These are phyloP conservation scores for Sordariomycetes sp. DNA, from an alignment of 2,329 filamentous ascomycete genomes.

Conservation along the genomic window DNA sequence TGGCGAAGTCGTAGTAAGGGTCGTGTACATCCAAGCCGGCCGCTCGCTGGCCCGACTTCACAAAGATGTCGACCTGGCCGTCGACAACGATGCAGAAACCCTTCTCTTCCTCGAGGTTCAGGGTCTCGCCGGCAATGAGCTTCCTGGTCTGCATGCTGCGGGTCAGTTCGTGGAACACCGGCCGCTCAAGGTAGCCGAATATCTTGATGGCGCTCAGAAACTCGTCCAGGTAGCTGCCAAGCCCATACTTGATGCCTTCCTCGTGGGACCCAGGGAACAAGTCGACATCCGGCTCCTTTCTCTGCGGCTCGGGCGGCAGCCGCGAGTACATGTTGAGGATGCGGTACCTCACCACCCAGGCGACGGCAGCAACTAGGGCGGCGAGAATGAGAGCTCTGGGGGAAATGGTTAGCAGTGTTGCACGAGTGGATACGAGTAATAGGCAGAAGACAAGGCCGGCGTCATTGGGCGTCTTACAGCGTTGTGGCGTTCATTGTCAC, in stretches of 20 bases:
- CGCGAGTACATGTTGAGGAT: conserved; percentile 96
- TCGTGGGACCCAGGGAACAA: conserved; percentile 91
- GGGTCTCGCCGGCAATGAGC: conserved; percentile 88
- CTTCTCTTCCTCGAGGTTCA: conserved; percentile 93
- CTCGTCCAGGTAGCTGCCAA: conserved; percentile 95
- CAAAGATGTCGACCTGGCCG: conserved; percentile 92
- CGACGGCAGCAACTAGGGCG: conserved; percentile 70
- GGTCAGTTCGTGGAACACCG: conserved; percentile 95
- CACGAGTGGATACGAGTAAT: neutral
- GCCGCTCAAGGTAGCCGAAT: conserved; percentile 91
- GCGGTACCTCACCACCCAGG: conserved; percentile 90
- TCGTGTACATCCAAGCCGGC: conserved; percentile 10
- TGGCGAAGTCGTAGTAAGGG: conserved; percentile 27
- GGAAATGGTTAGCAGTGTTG: conserved; percentile 8
- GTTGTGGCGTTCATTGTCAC: conserved; percentile 99
- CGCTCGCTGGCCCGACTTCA: conserved; percentile 63
- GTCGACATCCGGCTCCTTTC: conserved; percentile 92
- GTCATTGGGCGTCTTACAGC: conserved; percentile 45
- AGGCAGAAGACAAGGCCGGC: neutral
- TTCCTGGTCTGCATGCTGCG: conserved; percentile 97
- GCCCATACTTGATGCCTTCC: conserved; percentile 75
- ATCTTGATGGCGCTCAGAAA: conserved; percentile 98
- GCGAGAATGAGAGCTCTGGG: conserved; percentile 64
- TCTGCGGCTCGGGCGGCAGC: conserved; percentile 84
- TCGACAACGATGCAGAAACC: conserved; percentile 97